These are phyloP conservation scores for Escovopsis weberi DNA, from an alignment of 2,329 filamentous ascomycete genomes.

Conservation along the genomic window DNA sequence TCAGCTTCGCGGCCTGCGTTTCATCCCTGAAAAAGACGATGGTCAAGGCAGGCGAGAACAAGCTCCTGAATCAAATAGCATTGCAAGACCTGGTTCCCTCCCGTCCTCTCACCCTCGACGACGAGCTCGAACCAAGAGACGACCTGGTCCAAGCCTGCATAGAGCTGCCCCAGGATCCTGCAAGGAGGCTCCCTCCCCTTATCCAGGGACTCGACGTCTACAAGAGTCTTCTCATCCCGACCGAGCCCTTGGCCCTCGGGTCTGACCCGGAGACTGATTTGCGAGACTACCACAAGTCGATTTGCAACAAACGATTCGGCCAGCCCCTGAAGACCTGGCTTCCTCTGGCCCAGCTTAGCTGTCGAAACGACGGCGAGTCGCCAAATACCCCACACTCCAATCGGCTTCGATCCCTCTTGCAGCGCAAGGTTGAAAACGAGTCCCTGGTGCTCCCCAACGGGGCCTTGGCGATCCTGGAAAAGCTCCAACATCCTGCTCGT, in stretches of 20 bases:
- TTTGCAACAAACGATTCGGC: slow-evolving; percentile 9
- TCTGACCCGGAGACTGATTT: slow-evolving; percentile 10
- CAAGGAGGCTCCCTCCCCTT: neutral
- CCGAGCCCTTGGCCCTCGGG: slow-evolving; percentile 13
- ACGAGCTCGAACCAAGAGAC: neutral
- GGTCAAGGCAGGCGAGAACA: slow-evolving; percentile 3
- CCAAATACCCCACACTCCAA: slow-evolving; percentile 10
- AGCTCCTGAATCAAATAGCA: slow-evolving; percentile 11
- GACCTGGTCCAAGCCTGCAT: neutral
- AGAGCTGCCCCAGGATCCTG: neutral
- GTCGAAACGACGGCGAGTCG: slow-evolving; percentile 15
- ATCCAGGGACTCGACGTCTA: neutral
- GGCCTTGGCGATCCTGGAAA: neutral
- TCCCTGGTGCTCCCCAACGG: neutral
- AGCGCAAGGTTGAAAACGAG: slow-evolving; percentile 15
- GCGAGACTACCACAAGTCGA: slow-evolving; percentile 8
- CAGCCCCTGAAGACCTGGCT: slow-evolving; percentile 16
- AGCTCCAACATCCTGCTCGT: neutral
- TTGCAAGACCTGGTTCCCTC: slow-evolving; percentile 3
- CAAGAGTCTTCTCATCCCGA: slow-evolving; percentile 8
- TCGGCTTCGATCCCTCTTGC: slow-evolving; percentile 12
- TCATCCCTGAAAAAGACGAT: slow-evolving; percentile 8
- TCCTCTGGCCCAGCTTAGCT: slow-evolving; percentile 12
- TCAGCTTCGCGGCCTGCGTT: slow-evolving; percentile 13
- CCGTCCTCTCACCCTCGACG: neutral